These are phyloP conservation scores for Soucietia sequanensis DNA, from an alignment of 805 yeast genomes.

Conservation along the genomic window DNA sequence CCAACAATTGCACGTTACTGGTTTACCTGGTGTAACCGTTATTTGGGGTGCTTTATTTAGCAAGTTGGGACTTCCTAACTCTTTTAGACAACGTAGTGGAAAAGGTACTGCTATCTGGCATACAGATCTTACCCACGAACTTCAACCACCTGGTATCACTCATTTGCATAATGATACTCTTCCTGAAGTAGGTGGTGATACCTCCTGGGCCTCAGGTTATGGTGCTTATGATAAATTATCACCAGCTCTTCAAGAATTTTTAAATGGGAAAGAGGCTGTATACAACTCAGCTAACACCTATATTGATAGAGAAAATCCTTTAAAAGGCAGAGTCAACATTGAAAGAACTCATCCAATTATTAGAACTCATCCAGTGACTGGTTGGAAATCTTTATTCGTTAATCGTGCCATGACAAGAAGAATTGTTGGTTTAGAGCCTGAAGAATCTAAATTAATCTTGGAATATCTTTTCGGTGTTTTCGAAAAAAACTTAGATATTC, in stretches of 20 bases:
- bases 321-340: conserved; percentile 13
- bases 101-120: conserved; percentile 36
- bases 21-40: conserved; percentile 29
- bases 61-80: not conserved
- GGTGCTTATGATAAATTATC: conserved; percentile 55
- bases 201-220: conserved; percentile 52
- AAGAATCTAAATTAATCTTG: conserved; percentile 46
- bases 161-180: conserved; percentile 52
- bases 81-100: not conserved
- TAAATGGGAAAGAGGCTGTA: conserved; percentile 28
- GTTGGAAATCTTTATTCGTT: conserved; percentile 24
- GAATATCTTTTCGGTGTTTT: conserved; percentile 40
- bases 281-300: conserved; percentile 20
- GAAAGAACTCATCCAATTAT: conserved; percentile 28
- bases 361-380: conserved; percentile 31
- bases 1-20: conserved; percentile 16
- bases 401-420: conserved; percentile 28
- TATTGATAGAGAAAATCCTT: conserved; percentile 21
- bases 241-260: conserved; percentile 37
- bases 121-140: conserved; percentile 55
- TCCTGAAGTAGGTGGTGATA: conserved; percentile 54
- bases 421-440: conserved; percentile 52
- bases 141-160: conserved; percentile 56
- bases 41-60: conserved; percentile 26
- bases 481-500: conserved; percentile 50